Conservation (phyloP, 352 stramenopile genomes). For the Globisporangium paddicum region DNA sequence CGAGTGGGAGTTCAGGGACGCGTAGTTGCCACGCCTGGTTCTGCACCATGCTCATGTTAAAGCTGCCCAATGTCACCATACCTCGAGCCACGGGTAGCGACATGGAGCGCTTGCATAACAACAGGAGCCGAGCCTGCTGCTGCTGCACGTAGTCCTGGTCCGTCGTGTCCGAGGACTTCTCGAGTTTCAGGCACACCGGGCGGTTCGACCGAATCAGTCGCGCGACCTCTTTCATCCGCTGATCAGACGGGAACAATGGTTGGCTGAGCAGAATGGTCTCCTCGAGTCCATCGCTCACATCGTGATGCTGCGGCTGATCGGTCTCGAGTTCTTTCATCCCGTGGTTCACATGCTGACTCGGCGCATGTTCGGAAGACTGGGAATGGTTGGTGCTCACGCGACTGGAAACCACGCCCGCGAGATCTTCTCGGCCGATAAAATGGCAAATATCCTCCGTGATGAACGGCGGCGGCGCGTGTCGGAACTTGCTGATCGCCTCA, state of each 20-base stretch:
- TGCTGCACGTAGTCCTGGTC: conserved; percentile 73
- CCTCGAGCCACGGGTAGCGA: conserved; percentile 91
- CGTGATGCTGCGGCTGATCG: conserved; percentile 4
- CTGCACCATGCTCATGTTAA: conserved; percentile 59
- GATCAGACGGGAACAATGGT: conserved; percentile 59
- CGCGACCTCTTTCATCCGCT: conserved; percentile 79
- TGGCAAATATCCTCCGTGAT: conserved; percentile 48
- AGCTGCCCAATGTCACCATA: conserved; percentile 95
- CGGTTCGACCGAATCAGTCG: conserved; percentile 74
- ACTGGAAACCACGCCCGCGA: conserved; percentile 22
- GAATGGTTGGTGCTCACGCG: not conserved
- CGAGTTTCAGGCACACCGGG: conserved; percentile 64
- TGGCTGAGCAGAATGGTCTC: conserved; percentile 51
- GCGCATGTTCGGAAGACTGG: not conserved
- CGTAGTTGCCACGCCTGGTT: conserved; percentile 84
- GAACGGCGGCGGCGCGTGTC: conserved; percentile 50
- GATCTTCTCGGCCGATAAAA: conserved; percentile 60
- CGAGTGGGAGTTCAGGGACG: conserved; percentile 92
- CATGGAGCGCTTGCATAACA: conserved; percentile 93
- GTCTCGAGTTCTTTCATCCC: conserved; percentile 2
- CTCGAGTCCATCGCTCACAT: conserved; percentile 59
- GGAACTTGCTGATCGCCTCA: conserved; percentile 50
- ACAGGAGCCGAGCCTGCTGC: conserved; percentile 93
- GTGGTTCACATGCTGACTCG: not conserved
- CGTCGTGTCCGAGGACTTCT: conserved; percentile 57